These are phyloP conservation scores for Myriosclerotinia duriaeana DNA, from an alignment of 2,329 filamentous ascomycete genomes.

Conservation along the genomic window DNA sequence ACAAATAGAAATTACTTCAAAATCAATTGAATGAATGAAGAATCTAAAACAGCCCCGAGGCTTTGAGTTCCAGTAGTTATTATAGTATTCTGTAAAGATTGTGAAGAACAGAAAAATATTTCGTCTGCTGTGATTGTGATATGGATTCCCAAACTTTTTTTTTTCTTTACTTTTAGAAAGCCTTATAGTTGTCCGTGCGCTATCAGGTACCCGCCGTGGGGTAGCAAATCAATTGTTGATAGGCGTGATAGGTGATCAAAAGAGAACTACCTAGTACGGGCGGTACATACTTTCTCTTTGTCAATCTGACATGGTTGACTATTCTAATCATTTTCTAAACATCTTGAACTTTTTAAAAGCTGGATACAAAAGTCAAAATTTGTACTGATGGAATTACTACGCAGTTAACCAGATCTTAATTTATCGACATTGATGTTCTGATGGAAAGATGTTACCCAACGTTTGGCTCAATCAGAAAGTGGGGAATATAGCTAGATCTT, in stretches of 20 bases:
- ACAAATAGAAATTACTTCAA: conserved; percentile 12
- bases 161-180: conserved; percentile 14
- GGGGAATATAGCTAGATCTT: neutral
- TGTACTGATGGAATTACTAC: neutral
- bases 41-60: neutral
- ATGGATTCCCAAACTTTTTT: conserved; percentile 20
- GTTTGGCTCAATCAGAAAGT: neutral
- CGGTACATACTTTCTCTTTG: too few species aligned
- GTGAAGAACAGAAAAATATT: conserved; percentile 18
- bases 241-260: neutral
- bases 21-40: conserved; percentile 24
- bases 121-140: conserved; percentile 7
- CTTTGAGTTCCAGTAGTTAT: neutral
- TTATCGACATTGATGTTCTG: neutral
- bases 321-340: neutral
- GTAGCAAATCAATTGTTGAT: neutral
- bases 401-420: too few species aligned
- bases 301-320: neutral
- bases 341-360: neutral
- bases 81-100: conserved; percentile 14
- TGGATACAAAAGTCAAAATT: neutral
- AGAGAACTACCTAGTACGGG: too few species aligned
- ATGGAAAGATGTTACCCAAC: neutral
- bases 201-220: conserved; percentile 5
- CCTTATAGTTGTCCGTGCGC: conserved; percentile 18